Evolutionary conservation across 805 yeast genomes (phyloP), one percentile per base, ranked within the genome.

Genomic region (Spathaspora boniae): DNA sequence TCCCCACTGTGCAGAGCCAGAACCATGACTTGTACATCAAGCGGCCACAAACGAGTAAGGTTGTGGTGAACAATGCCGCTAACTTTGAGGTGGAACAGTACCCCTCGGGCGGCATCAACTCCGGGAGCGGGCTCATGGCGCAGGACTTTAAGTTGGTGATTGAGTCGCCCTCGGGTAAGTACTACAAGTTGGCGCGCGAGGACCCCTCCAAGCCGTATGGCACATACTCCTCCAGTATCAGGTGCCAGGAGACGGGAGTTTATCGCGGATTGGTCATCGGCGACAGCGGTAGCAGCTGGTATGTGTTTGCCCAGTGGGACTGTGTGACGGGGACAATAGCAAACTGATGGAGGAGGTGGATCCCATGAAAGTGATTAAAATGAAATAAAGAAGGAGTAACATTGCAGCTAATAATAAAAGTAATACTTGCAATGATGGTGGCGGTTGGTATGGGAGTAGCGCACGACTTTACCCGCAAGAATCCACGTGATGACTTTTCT

Each of bases 261-360:
- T 93, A 96, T 86, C 72, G 89, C 38, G 91, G 87, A 2, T 71
- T 89, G 31, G 86, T 86, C 0, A 75, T 83, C 26, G 82, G 86
- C 7, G 91, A 86, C 43, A 75, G 80, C 26, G 86, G 85, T 4
- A 71, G 72, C 36, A 80, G 87, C 36, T 86, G 95, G 86, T 82
- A 87, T 49, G 86, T 85, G 3, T 87, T 86, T 60, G 88, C 95
- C 9, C 96, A 88, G 58, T 91, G 98, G 98, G 65, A 67, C 21
- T 82, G 91, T 56, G 56, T 38, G 19, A 11, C 24, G 26, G 33
- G 33, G 9, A 18, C 33, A 5, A 26, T 30, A 11, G 23, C 24
- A 3, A 30, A 30, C 16, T 30, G 23, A 12, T 22, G 11, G 25
- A 22, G 25, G 11, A 22, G 25, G 11, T 22, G n/a, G 11, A 11